Evolutionary conservation across 2,329 filamentous ascomycete genomes (phyloP).

Genomic region (Tolypocladium pustulatum): DNA sequence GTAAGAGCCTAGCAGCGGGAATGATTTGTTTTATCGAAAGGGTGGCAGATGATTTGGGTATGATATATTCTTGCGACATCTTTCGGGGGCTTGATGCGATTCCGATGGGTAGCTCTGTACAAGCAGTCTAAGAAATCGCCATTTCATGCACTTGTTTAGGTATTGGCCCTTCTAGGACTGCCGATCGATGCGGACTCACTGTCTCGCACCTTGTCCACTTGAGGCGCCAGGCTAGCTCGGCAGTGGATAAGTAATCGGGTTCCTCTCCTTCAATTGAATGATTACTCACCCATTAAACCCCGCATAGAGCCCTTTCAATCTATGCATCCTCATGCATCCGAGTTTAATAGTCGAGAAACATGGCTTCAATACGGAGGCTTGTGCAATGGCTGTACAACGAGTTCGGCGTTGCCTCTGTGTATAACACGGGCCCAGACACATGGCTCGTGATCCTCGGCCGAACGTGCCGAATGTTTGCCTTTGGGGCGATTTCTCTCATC

Average conservation of each 20-base stretch:
- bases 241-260: neutral
- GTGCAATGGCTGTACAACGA: conserved; percentile 27
- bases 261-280: neutral
- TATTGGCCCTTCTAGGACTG: neutral
- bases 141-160: neutral
- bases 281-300: neutral
- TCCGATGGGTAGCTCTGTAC: neutral
- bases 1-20: neutral
- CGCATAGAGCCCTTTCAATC: neutral
- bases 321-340: neutral
- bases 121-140: neutral
- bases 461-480: conserved; percentile 50
- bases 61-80: neutral
- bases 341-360: neutral
- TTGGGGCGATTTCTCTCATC: conserved; percentile 49
- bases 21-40: neutral
- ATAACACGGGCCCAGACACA: conserved; percentile 35
- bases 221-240: neutral
- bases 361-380: neutral
- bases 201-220: neutral
- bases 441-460: conserved; percentile 42
- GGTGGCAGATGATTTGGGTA: neutral
- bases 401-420: conserved; percentile 37
- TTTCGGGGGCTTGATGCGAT: neutral
- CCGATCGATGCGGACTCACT: neutral